Evolutionary conservation across 345 rosid genomes (phyloP), one percentile per base, ranked within the genome.

Genomic region (Ceriops tagal): DNA sequence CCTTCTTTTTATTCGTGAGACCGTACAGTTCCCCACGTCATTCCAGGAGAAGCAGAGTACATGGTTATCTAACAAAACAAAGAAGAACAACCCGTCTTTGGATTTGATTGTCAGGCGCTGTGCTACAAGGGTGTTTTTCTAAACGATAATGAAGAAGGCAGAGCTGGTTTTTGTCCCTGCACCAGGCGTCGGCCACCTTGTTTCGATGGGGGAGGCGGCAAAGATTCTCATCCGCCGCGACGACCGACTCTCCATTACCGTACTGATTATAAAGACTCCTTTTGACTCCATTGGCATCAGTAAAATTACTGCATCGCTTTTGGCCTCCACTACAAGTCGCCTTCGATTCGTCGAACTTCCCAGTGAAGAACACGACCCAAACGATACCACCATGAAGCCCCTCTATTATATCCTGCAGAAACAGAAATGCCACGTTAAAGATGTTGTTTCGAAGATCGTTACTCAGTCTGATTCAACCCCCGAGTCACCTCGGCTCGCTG

Each of bases 91-190:
- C 5, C 32, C 35, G 5, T 0, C 5, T 5, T 32, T 5, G 35
- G 7, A 32, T 32, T 32, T 6, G 1, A 32, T 32, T 32, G 35
- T 5, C 35, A 32, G 35, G 35, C 35, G 35, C 35, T 32, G 7
- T 32, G 37, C 9, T 7, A 9, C 49, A 43, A 4, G 18, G 16
- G 8, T 8, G 10, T 43, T 16, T 43, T 15, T 13, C 5, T 43
- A 11, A 2, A 1, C 18, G 49, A 43, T 8, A 37, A 61, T 31
- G 71, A 28, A 64, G 73, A 74, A 46, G 64, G 67, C 73, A 19
- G 86, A 83, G 72, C 79, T 86, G 0, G 61, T 84, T 13, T 73
- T 86, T 69, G 72, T 87, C 52, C 87, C 91, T 26, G 70, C 73
- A 18, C 81, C 85, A 5, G 81, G 71, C 18, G 69, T 70, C 2